Percentiles rank a stretch among this genome's conserved stretches.
These are phyloP conservation scores for Begonia peltatifolia DNA, from an alignment of 306 rosid genomes.

Conservation along the genomic window DNA sequence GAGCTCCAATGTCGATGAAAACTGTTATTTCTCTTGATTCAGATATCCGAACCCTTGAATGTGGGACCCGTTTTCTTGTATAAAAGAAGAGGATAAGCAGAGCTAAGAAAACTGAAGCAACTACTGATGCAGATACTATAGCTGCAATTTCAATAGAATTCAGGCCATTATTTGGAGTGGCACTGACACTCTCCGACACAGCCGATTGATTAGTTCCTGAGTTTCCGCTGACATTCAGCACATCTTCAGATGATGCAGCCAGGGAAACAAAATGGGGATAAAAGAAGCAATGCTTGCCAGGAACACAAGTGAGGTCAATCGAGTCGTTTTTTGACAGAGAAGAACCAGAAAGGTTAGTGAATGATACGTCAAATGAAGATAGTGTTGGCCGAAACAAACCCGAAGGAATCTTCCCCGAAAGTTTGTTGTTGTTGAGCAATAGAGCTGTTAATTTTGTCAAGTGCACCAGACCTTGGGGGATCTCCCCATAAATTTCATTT, in stretches of 20 bases:
- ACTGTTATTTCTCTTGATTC: slow-evolving; percentile 19
- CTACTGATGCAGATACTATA: slow-evolving; percentile 21
- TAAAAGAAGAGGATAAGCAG: slow-evolving; percentile 23
- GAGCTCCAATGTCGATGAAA: slow-evolving; percentile 34
- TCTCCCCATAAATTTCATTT: slow-evolving; percentile 21
- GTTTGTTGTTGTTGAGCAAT: slow-evolving; percentile 16
- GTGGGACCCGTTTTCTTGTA: slow-evolving; percentile 26
- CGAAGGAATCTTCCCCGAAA: slow-evolving; percentile 14
- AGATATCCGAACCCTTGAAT: slow-evolving; percentile 23
- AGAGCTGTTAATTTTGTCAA: slow-evolving; percentile 19
- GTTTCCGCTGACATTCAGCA: too few species aligned
- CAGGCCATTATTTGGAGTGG: slow-evolving; percentile 6
- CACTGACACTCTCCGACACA: not conserved
- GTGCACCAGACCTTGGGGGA: slow-evolving; percentile 17
- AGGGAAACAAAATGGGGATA: slow-evolving; percentile 9
- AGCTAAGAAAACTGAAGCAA: slow-evolving; percentile 17
- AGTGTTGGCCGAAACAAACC: too few species aligned
- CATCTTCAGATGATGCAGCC: not conserved
- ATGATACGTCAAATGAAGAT: not conserved
- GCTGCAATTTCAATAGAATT: slow-evolving; percentile 22
- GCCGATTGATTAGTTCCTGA: not conserved
- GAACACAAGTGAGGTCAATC: slow-evolving; percentile 4
- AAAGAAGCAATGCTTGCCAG: slow-evolving; percentile 15
- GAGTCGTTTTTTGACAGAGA: slow-evolving; percentile 3
- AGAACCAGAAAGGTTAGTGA: slow-evolving; percentile 7